Evolutionary conservation across 495 filamentous ascomycete genomes (phyloP), one percentile per base, ranked within the genome.

Genomic region (Talaromyces stipitatus): DNA sequence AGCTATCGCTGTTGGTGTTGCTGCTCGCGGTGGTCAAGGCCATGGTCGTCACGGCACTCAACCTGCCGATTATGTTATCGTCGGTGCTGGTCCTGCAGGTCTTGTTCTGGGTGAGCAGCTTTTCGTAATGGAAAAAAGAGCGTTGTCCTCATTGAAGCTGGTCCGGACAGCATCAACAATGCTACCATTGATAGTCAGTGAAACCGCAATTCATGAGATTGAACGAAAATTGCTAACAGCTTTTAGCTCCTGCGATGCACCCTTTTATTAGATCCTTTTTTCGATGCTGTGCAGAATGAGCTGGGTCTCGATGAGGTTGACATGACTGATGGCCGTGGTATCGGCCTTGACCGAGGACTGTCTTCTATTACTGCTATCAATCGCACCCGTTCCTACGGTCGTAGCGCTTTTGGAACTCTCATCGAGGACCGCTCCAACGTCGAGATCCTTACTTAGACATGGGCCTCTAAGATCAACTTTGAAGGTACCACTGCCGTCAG

Each of bases 71-170:
- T 64, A 61, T 26, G 48, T 66, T 5, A 62, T 66, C 32, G 60
- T 60, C 26, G 64, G 64, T 14, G 64, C 62, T 14, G 64, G 64
- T 18, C 57, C 62, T 16, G 45, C 62, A 4, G 64, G 64, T 16
- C 54, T 64, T 26, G 60, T 62, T 8, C 58, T 65, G 12, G 64
- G 60, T 11, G 58, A 66, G 23, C 54, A 58, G 11, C 60, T 66
- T n/a, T 54, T 5, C 55, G 47, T 10, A 50, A 63, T 54, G 58
- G 50, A 22, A 36, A 14, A 27, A 53, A 32, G 2, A 46, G 27
- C 20, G 51, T 63, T 14, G 20, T 51, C 12, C 27, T 64, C 23
- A 46, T 63, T 11, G 52, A 60, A 57, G 38, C 57, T 20, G 51
- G 62, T 23, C 36, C 28, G n/a, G 29, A 56, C 29, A 26, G 50